These are phyloP conservation scores for Leishmania guyanensis DNA, from an alignment of 208 protist species.

Conservation along the genomic window DNA sequence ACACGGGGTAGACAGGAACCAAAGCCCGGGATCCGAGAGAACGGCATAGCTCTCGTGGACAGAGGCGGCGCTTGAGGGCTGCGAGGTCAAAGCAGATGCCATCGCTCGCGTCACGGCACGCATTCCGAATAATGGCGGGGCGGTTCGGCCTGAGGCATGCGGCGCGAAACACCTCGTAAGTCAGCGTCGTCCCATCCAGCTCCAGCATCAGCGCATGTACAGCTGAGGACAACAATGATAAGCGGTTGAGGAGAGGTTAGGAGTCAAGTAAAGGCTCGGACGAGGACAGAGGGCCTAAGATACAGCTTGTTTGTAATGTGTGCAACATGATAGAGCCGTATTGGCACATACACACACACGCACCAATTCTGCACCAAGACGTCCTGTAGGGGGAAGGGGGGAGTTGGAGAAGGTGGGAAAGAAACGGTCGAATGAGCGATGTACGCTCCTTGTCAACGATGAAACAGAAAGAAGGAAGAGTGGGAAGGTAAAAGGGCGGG, in stretches of 20 bases:
- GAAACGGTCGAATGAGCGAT: too few relatives aligned
- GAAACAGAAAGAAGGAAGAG: neutral
- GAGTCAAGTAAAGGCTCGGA: neutral
- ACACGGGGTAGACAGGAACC: constrained; percentile 52
- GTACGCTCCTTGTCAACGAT: neutral
- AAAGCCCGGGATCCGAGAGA: constrained; percentile 34
- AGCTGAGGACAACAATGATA: neutral
- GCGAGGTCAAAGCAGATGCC: constrained; percentile 32
- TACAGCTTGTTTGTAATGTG: neutral
- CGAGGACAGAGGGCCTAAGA: neutral
- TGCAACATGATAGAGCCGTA: neutral
- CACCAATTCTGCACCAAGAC: neutral
- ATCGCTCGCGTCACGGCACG: neutral
- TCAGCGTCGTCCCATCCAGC: constrained; percentile 56
- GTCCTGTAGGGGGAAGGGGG: neutral
- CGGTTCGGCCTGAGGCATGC: constrained; percentile 63
- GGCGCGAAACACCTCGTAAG: constrained; percentile 62
- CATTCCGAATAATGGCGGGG: constrained; percentile 76
- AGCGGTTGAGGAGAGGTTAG: neutral
- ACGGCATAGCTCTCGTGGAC: constrained; percentile 29
- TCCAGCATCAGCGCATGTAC: constrained; percentile 46
- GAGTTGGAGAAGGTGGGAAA: neutral
- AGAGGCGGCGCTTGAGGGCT: constrained; percentile 25
- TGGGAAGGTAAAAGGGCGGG: neutral
- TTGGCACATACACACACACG: neutral